These are phyloP conservation scores for Exophiala lecanii-corni DNA, from an alignment of 2,329 filamentous ascomycete genomes.

Conservation along the genomic window DNA sequence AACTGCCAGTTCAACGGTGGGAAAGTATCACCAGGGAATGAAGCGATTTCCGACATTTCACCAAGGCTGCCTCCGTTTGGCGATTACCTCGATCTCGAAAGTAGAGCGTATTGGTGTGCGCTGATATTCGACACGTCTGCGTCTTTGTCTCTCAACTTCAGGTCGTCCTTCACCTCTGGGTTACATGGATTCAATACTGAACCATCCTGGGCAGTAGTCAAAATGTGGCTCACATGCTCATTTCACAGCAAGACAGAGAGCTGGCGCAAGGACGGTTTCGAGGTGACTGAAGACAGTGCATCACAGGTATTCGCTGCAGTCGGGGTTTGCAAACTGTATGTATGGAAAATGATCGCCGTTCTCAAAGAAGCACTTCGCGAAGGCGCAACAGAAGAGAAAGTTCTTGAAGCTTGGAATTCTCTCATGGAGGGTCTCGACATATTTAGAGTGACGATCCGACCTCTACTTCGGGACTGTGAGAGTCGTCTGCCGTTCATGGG, in stretches of 20 bases:
- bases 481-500: slow-evolving; percentile 30
- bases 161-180: slow-evolving; percentile 37
- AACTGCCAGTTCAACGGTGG: slow-evolving; percentile 40
- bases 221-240: slow-evolving; percentile 23
- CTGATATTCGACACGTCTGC: slow-evolving; percentile 40
- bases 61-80: not conserved
- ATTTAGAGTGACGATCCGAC: slow-evolving; percentile 28
- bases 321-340: slow-evolving; percentile 27
- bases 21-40: slow-evolving; percentile 33
- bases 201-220: slow-evolving; percentile 27
- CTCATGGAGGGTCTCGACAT: slow-evolving; percentile 27
- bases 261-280: slow-evolving; percentile 25
- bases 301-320: slow-evolving; percentile 29
- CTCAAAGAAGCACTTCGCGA: slow-evolving; percentile 32
- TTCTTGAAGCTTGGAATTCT: slow-evolving; percentile 24
- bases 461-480: slow-evolving; percentile 26
- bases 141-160: slow-evolving; percentile 38
- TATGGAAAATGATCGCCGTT: slow-evolving; percentile 29
- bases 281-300: slow-evolving; percentile 28
- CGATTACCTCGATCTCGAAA: slow-evolving; percentile 36
- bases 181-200: slow-evolving; percentile 29
- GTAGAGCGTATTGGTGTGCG: slow-evolving; percentile 39
- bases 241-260: slow-evolving; percentile 26
- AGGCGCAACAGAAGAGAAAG: slow-evolving; percentile 29
- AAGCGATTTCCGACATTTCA: slow-evolving; percentile 3